These are phyloP conservation scores for Spinacia oleracea DNA, from an alignment of 179 eudicot genomes.

Conservation along the genomic window DNA sequence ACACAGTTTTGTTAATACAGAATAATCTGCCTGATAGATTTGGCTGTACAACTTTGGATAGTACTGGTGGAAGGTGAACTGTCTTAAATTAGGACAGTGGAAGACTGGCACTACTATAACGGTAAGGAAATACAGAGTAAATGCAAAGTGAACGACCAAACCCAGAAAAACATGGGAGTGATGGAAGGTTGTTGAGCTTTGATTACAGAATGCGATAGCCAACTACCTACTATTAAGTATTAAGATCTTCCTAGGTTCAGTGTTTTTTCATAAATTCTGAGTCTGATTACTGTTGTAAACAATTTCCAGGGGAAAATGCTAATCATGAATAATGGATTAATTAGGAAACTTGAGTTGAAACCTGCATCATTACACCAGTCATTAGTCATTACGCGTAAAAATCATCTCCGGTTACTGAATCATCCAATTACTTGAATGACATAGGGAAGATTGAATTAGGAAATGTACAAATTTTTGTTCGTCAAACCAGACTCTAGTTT, in stretches of 20 bases:
- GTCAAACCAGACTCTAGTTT: no score
- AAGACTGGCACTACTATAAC: background rate
- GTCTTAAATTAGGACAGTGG: background rate
- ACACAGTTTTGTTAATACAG: background rate
- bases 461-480: no score
- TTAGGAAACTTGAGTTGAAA: no score
- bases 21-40: no score
- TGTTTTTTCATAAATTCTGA: background rate
- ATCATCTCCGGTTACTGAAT: no score
- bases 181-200: slow-evolving; percentile 24
- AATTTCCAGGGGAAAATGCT: background rate
- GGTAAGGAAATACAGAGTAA: background rate
- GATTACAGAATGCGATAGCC: slow-evolving; percentile 12
- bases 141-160: slow-evolving; percentile 1
- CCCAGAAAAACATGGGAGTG: background rate
- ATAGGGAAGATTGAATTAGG: no score
- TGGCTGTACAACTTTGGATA: background rate
- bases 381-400: no score
- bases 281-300: background rate
- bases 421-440: no score
- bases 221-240: background rate
- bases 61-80: background rate
- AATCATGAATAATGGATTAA: background rate
- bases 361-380: no score
- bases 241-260: background rate